Evolutionary conservation across 1,284 basidiomycete species (phyloP), one percentile per base, ranked within the genome.

Genomic region (Cutaneotrichosporon sp.): DNA sequence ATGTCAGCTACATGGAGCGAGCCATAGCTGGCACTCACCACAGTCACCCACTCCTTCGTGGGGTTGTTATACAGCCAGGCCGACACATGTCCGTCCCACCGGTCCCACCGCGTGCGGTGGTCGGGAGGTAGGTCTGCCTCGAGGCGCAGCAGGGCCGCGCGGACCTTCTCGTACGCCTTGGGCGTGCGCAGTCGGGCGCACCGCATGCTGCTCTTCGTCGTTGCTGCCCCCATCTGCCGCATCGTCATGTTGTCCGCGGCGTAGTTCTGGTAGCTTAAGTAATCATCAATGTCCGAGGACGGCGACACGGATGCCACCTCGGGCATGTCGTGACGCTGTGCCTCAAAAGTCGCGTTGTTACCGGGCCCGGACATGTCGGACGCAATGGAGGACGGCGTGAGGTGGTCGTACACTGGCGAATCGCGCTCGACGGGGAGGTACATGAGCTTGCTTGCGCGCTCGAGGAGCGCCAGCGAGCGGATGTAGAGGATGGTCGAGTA

Each of bases 391-490:
- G 38, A 36, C 20, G 53, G 42, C 25, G 65, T 42, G 36, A 25
- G 38, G 24, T 54, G 38, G 38, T 54, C 36, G 18, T 53, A 53
- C 13, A 50, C 25, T 8, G 51, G 29, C 33, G 43, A 24, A 18
- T 56, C 60, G 2, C n/a, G n/a, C 58, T 77, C 75, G 3, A 72
- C 70, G 7, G 66, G 54, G n/a, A 69, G 66, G 58, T 75, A 76
- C 69, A 73, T 74, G 27, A 77, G 62, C 54, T 76, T 76, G 16
- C 67, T 71, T 3, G 74, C 57, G 42, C 70, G 62, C 24, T 77
- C 74, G 27, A 76, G 65, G 9, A 75, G 62, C 8, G 64, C 54
- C 14, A 77, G 51, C 8, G 66, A 65, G 3, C 70, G 68, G 8
- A 75, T 54, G n/a, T 68, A 69, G 20, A 75, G 54, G 3, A 67